phyloP scores from a whole-genome alignment of 208 protist genomes.

The Crithidia bombi region DNA sequence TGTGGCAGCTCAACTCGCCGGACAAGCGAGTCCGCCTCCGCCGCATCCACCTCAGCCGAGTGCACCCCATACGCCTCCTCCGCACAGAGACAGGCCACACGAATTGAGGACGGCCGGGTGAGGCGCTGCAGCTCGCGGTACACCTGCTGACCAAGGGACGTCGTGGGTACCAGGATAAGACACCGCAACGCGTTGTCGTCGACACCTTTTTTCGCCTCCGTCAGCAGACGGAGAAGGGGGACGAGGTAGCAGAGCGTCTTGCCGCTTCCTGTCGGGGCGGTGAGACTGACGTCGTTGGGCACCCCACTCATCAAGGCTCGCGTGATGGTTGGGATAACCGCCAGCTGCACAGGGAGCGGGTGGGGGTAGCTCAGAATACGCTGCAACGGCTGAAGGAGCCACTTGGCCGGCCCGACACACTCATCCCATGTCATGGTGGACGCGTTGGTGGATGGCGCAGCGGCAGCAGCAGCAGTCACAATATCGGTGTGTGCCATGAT shows the following conservation, averaged over 20 bases:
- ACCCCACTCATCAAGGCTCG: conserved; percentile 72
- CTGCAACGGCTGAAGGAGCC: conserved; percentile 67
- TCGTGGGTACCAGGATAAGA: conserved; percentile 86
- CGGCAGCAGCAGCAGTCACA: too few relatives aligned
- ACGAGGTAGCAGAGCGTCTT: conserved; percentile 92
- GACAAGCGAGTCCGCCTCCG: conserved; percentile 60
- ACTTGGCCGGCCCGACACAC: conserved; percentile 34
- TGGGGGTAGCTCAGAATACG: conserved; percentile 55
- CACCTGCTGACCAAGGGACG: conserved; percentile 83
- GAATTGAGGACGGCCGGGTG: conserved; percentile 71
- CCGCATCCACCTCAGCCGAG: conserved; percentile 11
- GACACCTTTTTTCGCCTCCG: conserved; percentile 55
- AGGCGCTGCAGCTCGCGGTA: conserved; percentile 66
- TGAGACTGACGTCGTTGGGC: conserved; percentile 89
- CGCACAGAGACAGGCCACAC: conserved; percentile 60
- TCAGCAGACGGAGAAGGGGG: conserved; percentile 71
- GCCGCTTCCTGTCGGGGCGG: conserved; percentile 89
- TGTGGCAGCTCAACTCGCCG: conserved; percentile 41
- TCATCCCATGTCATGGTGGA: conserved; percentile 26
- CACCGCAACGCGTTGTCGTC: conserved; percentile 71
- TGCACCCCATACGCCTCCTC: conserved; percentile 21
- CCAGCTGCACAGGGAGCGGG: conserved; percentile 84
- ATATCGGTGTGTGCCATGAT: not conserved
- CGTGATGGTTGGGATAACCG: conserved; percentile 71
- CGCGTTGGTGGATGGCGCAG: not conserved